Base-by-base conservation (phyloP, 2,329 filamentous ascomycete species). In the Pseudogymnoascus sp. region DNA sequence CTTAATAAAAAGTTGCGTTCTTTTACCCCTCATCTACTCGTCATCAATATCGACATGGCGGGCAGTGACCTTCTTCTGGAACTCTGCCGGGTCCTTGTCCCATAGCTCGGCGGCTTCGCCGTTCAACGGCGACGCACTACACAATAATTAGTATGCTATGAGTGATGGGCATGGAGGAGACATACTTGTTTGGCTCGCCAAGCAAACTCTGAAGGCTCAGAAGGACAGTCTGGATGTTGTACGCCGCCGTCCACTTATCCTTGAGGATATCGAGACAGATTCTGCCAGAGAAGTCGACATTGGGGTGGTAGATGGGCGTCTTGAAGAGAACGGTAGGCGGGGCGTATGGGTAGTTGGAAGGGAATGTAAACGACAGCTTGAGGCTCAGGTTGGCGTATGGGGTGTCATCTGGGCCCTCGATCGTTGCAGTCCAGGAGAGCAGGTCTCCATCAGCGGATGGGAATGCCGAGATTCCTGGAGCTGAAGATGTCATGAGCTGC, bases 251-350 rank as follows among this genome's bases (percentile, higher is more conserved):
- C 94, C 94, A 99, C 79, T 97, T 97, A 76, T 97, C 94, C 82
- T 97, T 97, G 67, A 99, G 82, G 68, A 99, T 99, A 72, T 99
- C 95, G 64, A 99, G 82, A 75, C 94, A 99, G 76, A 99, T 99
- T 62, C 94, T 85, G 40, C 94, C 94, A 3, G 89, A 92, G 79
- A 99, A 97, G 78, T 99, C 94, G 69, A 99, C 90, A 71, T 99
- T 99, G 61, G 94, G 94, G 76, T 99, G 94, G 81, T 97, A 99
- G 77, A 99, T 97, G 37, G 94, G 94, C 5, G 95, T 99, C 80
- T 92, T 96, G 86, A 97, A 99, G 64, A 96, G 83, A 15, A 99
- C 94, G 2, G 88, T 91, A 0, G 94, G 94, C 21, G 94, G 85
- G 1, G 87, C 84, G 75, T 97, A 97, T 8, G 94, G 94, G 74